Conservation (phyloP, 495 filamentous ascomycete species). For the Cairneyella variabilis region DNA sequence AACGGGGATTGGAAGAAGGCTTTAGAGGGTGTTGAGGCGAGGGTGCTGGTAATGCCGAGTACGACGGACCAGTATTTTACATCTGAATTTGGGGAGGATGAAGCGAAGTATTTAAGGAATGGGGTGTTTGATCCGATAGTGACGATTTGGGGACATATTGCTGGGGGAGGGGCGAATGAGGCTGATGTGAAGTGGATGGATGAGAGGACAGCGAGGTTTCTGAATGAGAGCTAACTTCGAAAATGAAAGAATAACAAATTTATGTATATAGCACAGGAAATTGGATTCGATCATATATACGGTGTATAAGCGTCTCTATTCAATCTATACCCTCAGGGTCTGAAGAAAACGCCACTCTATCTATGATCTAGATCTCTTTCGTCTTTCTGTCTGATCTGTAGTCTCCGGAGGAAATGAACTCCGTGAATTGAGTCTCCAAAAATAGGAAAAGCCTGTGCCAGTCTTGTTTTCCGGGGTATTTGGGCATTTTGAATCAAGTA, state of each 20-base stretch:
- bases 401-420: too few species aligned
- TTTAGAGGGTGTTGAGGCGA: constrained; percentile 34
- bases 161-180: constrained; percentile 36
- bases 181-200: constrained; percentile 38
- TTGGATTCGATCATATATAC: too few species aligned
- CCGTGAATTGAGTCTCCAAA: too few species aligned
- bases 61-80: constrained; percentile 45
- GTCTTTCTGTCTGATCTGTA: too few species aligned
- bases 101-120: constrained; percentile 36
- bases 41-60: constrained; percentile 41
- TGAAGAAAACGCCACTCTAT: too few species aligned
- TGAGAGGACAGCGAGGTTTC: constrained; percentile 25
- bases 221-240: constrained; percentile 3
- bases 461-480: too few species aligned
- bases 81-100: constrained; percentile 37
- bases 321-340: too few species aligned
- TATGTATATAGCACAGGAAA: too few species aligned
- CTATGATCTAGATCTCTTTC: too few species aligned
- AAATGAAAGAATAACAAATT: neutral
- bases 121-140: constrained; percentile 37
- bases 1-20: constrained; percentile 35
- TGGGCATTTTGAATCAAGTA: too few species aligned
- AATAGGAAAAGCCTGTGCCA: too few species aligned
- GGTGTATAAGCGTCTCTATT: too few species aligned
- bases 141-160: constrained; percentile 45